Evolutionary conservation across 2,329 filamentous ascomycete species (phyloP).

Genomic region (Trichophyton rubrum): DNA sequence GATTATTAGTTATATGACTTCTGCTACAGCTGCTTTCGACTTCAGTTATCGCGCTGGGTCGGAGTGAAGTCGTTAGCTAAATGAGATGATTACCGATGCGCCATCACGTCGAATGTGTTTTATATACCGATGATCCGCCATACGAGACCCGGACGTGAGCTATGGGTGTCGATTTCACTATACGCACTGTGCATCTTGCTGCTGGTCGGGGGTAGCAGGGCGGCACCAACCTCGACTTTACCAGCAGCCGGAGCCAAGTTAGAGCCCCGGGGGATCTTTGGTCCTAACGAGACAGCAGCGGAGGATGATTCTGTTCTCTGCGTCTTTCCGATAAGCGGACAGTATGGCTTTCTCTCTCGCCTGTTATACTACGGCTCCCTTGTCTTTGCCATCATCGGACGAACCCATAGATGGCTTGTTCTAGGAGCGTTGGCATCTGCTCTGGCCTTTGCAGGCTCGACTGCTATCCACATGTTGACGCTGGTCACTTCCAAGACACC

Average conservation of each 20-base stretch:
- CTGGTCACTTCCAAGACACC: slow-evolving; percentile 14
- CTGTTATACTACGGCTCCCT: slow-evolving; percentile 20
- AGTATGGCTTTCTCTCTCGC: slow-evolving; percentile 19
- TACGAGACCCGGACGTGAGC: neutral
- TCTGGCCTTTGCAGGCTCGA: slow-evolving; percentile 18
- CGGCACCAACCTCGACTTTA: slow-evolving; percentile 1
- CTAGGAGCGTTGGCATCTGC: slow-evolving; percentile 20
- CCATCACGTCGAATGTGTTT: neutral
- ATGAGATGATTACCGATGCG: neutral
- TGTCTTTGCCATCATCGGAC: slow-evolving; percentile 19
- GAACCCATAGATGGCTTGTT: slow-evolving; percentile 20
- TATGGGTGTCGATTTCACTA: neutral
- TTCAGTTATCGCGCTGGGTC: too few relatives aligned
- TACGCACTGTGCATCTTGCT: neutral
- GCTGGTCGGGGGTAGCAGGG: neutral
- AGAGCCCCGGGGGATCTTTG: slow-evolving; percentile 4
- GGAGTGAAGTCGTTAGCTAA: too few relatives aligned
- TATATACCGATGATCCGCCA: neutral
- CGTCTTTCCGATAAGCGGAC: slow-evolving; percentile 18
- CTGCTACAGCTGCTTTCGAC: too few relatives aligned
- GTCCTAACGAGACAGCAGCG: slow-evolving; percentile 7
- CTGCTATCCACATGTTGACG: slow-evolving; percentile 19
- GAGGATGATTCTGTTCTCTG: slow-evolving; percentile 12
- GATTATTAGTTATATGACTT: neutral
- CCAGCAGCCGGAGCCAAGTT: neutral